Evolutionary conservation across 257 asterid species (phyloP).

Genomic region (Gentiana straminea): DNA sequence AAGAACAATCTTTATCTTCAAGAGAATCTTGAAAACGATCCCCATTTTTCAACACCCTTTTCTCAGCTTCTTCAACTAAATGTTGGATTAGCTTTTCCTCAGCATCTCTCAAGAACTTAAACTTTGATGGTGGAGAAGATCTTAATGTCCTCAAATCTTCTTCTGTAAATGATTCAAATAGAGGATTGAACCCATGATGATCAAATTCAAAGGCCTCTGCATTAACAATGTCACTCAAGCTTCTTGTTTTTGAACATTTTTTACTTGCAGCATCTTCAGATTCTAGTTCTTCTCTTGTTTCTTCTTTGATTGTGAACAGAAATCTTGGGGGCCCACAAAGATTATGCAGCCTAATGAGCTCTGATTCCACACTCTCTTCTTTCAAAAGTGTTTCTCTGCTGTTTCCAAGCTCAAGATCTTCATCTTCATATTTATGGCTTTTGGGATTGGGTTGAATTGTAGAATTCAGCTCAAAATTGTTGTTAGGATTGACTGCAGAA

Average conservation of each 20-base stretch:
- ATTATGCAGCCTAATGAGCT: constrained; percentile 73
- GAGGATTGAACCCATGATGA: constrained; percentile 64
- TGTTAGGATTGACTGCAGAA: constrained; percentile 13
- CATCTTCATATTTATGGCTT: constrained; percentile 14
- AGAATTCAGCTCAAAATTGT: constrained; percentile 22
- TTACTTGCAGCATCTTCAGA: constrained; percentile 61
- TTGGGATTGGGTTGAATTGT: constrained; percentile 6
- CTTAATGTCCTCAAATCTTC: constrained; percentile 44
- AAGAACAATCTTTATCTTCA: constrained; percentile 31
- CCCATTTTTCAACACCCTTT: constrained; percentile 15
- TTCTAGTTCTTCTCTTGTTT: constrained; percentile 83
- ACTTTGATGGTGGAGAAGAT: constrained; percentile 92
- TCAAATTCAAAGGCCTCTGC: constrained; percentile 43
- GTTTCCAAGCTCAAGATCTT: constrained; percentile 48
- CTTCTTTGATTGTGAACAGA: constrained; percentile 84
- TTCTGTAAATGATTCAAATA: constrained; percentile 58
- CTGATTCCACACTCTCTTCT: constrained; percentile 64
- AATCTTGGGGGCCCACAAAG: constrained; percentile 93
- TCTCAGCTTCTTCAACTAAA: constrained; percentile 44
- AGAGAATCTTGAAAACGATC: constrained; percentile 14
- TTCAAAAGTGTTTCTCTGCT: constrained; percentile 24
- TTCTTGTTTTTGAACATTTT: constrained; percentile 57
- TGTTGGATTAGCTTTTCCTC: constrained; percentile 70
- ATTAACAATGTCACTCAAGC: constrained; percentile 52
- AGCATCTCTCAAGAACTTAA: constrained; percentile 88